Evolutionary conservation across 148 eudicot genomes (phyloP).

Genomic region (Polygonum maritimum): DNA sequence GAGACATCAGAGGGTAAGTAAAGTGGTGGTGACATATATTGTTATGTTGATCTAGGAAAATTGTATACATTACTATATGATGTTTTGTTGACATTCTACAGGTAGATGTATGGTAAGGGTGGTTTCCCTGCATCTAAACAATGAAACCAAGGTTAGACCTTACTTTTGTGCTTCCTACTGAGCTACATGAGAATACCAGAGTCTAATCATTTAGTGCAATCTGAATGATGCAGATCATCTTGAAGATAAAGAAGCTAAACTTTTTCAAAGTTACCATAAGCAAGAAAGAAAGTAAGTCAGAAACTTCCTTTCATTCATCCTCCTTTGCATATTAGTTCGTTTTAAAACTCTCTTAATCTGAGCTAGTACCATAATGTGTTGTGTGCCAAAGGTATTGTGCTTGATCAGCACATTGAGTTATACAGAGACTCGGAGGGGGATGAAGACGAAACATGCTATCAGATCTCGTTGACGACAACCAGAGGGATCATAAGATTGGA

Average conservation of each 20-base stretch:
- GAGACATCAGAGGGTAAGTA: constrained; percentile 52
- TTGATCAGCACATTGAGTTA: constrained; percentile 60
- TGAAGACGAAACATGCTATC: constrained; percentile 64
- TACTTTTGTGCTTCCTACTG: not conserved
- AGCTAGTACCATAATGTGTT: not conserved
- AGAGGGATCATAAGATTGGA: constrained; percentile 67
- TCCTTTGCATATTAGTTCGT: not conserved
- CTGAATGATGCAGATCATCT: constrained; percentile 43
- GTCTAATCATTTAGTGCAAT: not conserved
- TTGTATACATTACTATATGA: not conserved
- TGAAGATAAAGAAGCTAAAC: constrained; percentile 56
- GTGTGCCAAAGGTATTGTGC: constrained; percentile 36
- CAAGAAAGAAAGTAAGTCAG: constrained; percentile 66
- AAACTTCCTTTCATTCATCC: not conserved
- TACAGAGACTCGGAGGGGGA: constrained; percentile 54
- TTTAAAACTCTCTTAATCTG: not conserved
- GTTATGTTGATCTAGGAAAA: too few relatives aligned
- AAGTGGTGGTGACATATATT: not conserved
- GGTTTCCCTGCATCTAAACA: constrained; percentile 49
- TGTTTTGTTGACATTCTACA: constrained; percentile 16
- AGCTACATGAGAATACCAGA: not conserved
- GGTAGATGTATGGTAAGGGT: constrained; percentile 59
- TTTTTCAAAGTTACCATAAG: constrained; percentile 48
- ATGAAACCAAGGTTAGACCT: constrained; percentile 56
- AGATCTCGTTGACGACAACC: constrained; percentile 58